Base-by-base conservation (phyloP, 495 filamentous ascomycete species). In the Penicillium argentinense region DNA sequence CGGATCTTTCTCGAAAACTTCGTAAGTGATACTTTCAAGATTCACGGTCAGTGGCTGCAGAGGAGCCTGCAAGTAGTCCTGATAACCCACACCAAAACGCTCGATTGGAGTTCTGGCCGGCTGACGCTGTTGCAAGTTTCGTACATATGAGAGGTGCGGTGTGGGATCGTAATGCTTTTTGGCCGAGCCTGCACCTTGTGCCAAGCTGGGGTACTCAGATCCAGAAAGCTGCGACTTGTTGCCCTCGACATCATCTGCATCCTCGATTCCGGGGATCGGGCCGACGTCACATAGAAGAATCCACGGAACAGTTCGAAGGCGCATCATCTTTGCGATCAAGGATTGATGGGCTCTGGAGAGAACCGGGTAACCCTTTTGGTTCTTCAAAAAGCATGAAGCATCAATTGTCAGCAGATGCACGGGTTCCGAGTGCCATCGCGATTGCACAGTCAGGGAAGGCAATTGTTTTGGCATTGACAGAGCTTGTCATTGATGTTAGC, bases 1-100 rank as follows among this genome's bases (percentile, higher is more conserved):
- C 0, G 93, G 93, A 47, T 97, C 95, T 53, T 93, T 95, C 65
- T 99, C 93, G 59, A 99, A 99, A 7, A 97, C 91, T 64, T 99
- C 93, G 63, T 99, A 99, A 1, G 93, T 99, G 42, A 95, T 87
- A 37, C 88, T 93, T 60, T 99, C 93, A 18, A 99, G 77, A 53
- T 99, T 97, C 66, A 97, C 93, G 0, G 93, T 88, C 14, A 99
- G 76, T 1, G 93, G 93, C 59, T 99, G 95, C 27, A 99, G 71
- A 7, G 93, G 93, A 4, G 89, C 88, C 63, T 99, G 93, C 2
- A 97, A 74, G 68, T 93, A 97, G 62, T 99, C 93, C 51, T 99
- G 95, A 56, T 88, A 92, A 6, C 87, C 88, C 9, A 77, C 71
- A 7, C 86, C 84, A 62, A 89, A 89, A 36, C 76, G 71, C 62